Base-by-base conservation (phyloP, 805 yeast genomes). In the Zygoascus flipseniorum region DNA sequence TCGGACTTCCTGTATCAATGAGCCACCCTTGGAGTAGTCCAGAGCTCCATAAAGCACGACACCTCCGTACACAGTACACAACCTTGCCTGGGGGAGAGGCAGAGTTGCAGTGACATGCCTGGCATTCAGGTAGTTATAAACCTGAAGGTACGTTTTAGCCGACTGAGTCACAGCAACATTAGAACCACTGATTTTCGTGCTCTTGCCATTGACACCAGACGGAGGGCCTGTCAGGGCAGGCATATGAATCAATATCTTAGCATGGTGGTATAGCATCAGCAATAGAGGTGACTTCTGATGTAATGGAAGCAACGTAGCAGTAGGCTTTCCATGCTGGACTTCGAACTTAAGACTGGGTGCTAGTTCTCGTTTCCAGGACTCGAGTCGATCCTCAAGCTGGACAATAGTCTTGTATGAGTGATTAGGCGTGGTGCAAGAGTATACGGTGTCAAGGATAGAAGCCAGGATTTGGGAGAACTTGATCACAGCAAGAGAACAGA, bases 1-100 rank as follows among this genome's bases (percentile, higher is more conserved):
- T 58, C 81, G 84, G 63, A 83, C 80, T 50, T 83, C 89, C 62
- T 81, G 86, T 63, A 83, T 82, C 52, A 89, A 68, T 1, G 92
- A 82, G 0, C 96, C 96, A 41, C 89, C 89, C 64, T 87, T 81
- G 1, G 87, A 82, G 64, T 86, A 88, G 57, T 89, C 96, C 53
- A 89, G 71, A 0, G 89, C 80, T 14, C 95, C 89, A 57, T 62
- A 69, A 26, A 70, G 54, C 28, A 69, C 59, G 32, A 67, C 53
- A 9, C 67, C 50, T 35, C 67, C 62, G 20, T 58, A 52, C 16
- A 57, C 52, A 5, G 65, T 52, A 13, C 59, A 52, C 9, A 56
- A 43, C 42, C 65, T 54, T 0, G 69, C 52, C 39, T 60, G 58
- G 54, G 62, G 63, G 32, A 65, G 41, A 23, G 67, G 65, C 11